These are phyloP conservation scores for Telopea speciosissima DNA, from an alignment of 177 flowering plant species.

Conservation along the genomic window DNA sequence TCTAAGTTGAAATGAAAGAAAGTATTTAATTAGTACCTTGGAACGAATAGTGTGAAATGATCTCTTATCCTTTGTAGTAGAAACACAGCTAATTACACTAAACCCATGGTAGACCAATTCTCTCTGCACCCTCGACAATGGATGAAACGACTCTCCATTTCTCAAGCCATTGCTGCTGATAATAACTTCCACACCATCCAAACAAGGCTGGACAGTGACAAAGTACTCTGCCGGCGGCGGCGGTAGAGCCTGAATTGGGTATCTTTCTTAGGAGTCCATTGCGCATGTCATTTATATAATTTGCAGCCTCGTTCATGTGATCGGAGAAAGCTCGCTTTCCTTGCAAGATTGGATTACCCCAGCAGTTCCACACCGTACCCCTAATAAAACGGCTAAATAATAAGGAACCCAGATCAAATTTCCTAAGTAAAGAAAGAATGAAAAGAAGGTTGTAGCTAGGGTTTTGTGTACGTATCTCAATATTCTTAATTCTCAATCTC, in stretches of 20 bases:
- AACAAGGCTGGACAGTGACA: slow-evolving; percentile 12
- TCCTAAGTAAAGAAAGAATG: no score
- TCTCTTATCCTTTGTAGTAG: slow-evolving; percentile 28
- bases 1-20: background rate
- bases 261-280: slow-evolving; percentile 27
- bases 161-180: slow-evolving; percentile 10
- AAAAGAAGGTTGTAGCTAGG: no score
- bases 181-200: slow-evolving; percentile 30
- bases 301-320: slow-evolving; percentile 45
- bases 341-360: slow-evolving; percentile 15
- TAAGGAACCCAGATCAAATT: no score
- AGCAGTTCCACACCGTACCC: no score
- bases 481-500: no score
- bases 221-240: no score
- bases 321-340: slow-evolving; percentile 57
- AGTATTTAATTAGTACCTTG: slow-evolving; percentile 25
- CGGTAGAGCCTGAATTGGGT: slow-evolving; percentile 3
- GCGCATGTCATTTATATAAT: slow-evolving; percentile 40
- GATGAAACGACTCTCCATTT: slow-evolving; percentile 15
- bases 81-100: slow-evolving; percentile 28
- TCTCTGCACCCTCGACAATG: slow-evolving; percentile 27
- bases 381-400: no score
- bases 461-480: no score
- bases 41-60: slow-evolving; percentile 30
- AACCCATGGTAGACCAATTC: slow-evolving; percentile 30